Base-by-base conservation (phyloP, 768 basidiomycete species). In the Crassisporium funariophilum region DNA sequence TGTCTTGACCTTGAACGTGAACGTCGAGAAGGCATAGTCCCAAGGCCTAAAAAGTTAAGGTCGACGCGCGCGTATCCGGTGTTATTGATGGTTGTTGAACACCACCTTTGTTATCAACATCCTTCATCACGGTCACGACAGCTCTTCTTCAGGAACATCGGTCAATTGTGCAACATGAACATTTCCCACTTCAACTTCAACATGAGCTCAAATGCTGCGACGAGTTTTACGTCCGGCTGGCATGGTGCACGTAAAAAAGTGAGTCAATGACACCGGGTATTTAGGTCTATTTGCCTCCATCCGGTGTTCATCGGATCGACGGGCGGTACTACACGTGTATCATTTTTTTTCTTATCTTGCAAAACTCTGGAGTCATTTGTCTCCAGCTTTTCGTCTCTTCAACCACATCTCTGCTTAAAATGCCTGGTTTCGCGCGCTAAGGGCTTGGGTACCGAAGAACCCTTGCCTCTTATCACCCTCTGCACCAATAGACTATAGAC, bases 351-450 rank as follows among this genome's bases (percentile, higher is more conserved):
- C 40, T 53, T 49, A 44, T 49, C 46, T 25, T 19, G 45, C 42
- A 25, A 16, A 43, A n/a, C 39, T 45, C 22, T 41, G 23, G 5
- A 31, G 29, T 16, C 17, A 47, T 37, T 44, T 34, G 4, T 27
- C 46, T 44, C 25, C 24, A 29, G 33, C 39, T 53, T 37, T 24
- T 34, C 46, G 45, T 35, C 49, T 49, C 41, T 51, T 46, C 39
- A 43, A 44, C 48, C 48, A 46, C 47, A 50, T 51, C 34, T 55
- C 46, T 10, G 47, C 57, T 53, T 54, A 54, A 41, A 49, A 83
- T 82, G 79, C 73, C 71, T 71, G 65, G 77, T 59, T 70, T 82
- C 65, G 65, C 71, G 62, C 70, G 66, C 59, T 83, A 75, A 72
- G 76, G 71, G 71, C 71, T 70, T 67, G 75, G 75, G 62, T 61